Percentiles rank a stretch among this genome's conserved stretches.
Evolutionary conservation across 2,329 filamentous ascomycete genomes (phyloP).

Genomic region (Ophiocordyceps robertsii): DNA sequence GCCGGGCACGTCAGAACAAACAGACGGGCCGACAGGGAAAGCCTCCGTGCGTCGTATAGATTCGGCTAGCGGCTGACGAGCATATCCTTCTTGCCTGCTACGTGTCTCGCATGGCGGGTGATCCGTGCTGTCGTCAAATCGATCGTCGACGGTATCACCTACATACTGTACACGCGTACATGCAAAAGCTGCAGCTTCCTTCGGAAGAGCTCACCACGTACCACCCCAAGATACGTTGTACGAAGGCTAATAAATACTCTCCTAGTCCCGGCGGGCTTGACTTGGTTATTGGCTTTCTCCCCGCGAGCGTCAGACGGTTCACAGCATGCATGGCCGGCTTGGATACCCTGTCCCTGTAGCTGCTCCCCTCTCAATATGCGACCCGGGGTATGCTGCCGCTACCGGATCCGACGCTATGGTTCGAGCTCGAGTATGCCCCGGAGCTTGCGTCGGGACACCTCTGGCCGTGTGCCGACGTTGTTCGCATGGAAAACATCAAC

Average conservation of each 20-base stretch:
- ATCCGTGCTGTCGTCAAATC: background rate
- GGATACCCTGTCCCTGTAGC: conserved; percentile 3
- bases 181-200: background rate
- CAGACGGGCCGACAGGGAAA: too few species aligned
- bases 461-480: background rate
- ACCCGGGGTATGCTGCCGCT: conserved; percentile 1
- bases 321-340: conserved; percentile 5
- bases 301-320: conserved; percentile 3
- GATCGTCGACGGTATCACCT: background rate
- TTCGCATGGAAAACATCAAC: background rate
- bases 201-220: background rate
- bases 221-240: background rate
- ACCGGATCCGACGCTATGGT: conserved; percentile 4
- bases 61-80: background rate
- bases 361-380: conserved; percentile 2
- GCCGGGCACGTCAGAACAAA: too few species aligned
- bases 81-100: background rate
- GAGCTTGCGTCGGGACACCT: background rate
- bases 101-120: background rate
- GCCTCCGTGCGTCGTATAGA: background rate
- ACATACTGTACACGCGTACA: background rate
- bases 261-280: background rate
- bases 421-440: background rate
- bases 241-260: background rate
- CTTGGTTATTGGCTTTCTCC: background rate